A percentile compares a stretch with the other conserved stretches of the same genome.
phyloP scores from a whole-genome alignment of 257 asterid genomes.

The Gentiana straminea region DNA sequence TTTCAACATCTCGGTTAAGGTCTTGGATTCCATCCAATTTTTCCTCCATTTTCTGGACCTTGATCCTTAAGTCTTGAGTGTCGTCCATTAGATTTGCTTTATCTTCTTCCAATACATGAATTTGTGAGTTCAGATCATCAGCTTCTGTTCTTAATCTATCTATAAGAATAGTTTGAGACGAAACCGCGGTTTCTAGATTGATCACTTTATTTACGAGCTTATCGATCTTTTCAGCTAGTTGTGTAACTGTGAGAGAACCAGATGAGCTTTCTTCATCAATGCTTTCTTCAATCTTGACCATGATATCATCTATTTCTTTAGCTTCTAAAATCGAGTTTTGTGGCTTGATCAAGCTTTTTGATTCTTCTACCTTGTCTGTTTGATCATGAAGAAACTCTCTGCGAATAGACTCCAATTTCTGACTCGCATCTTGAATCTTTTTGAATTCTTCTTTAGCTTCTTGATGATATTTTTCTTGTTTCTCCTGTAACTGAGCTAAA shows the following conservation, averaged over 20 bases:
- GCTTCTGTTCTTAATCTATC: slow-evolving; percentile 55
- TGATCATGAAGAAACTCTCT: slow-evolving; percentile 18
- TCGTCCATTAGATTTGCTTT: slow-evolving; percentile 26
- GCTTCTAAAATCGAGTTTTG: slow-evolving; percentile 8
- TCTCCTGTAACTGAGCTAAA: slow-evolving; percentile 46
- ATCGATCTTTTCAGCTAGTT: slow-evolving; percentile 79
- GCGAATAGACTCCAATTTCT: slow-evolving; percentile 33
- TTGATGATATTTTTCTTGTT: slow-evolving; percentile 36
- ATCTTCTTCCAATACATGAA: slow-evolving; percentile 45
- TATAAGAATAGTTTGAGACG: slow-evolving; percentile 66
- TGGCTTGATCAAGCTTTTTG: slow-evolving; percentile 13
- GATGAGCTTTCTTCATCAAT: slow-evolving; percentile 19
- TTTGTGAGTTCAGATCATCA: slow-evolving; percentile 48
- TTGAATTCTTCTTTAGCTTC: slow-evolving; percentile 46
- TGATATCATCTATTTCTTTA: slow-evolving; percentile 16
- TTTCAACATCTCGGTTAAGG: slow-evolving; percentile 47
- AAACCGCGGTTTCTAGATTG: slow-evolving; percentile 56
- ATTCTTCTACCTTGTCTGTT: slow-evolving; percentile 1
- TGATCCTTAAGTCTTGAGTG: slow-evolving; percentile 25
- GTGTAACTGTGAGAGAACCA: slow-evolving; percentile 49
- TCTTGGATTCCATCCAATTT: slow-evolving; percentile 36
- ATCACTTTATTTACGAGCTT: slow-evolving; percentile 70
- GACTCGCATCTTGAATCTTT: slow-evolving; percentile 47
- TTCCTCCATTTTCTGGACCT: slow-evolving; percentile 57
- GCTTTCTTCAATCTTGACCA: slow-evolving; percentile 13